Conservation (phyloP, 805 yeast genomes). For the Naumovozyma baii region DNA sequence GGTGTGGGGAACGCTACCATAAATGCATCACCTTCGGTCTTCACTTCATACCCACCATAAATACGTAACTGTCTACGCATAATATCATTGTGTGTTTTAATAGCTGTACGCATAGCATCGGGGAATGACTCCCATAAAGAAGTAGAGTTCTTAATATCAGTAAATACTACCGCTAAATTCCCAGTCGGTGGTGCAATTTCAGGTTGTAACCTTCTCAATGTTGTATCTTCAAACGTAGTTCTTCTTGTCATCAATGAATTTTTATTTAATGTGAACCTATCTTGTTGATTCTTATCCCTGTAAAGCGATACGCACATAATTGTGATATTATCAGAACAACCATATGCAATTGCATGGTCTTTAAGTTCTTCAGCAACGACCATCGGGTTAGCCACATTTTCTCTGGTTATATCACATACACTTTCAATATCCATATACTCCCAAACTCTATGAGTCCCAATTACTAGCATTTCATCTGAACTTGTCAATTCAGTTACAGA, state of each 20-base stretch:
- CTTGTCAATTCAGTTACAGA: constrained; percentile 49
- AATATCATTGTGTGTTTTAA: constrained; percentile 82
- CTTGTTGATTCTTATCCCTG: constrained; percentile 34
- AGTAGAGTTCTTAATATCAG: constrained; percentile 94
- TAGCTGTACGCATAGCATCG: constrained; percentile 91
- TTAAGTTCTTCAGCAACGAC: constrained; percentile 86
- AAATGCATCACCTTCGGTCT: constrained; percentile 98
- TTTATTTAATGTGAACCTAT: constrained; percentile 28
- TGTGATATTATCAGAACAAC: constrained; percentile 67
- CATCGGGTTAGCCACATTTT: constrained; percentile 74
- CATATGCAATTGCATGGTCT: constrained; percentile 90
- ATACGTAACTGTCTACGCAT: constrained; percentile 90
- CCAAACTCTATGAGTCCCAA: constrained; percentile 83
- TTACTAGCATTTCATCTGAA: constrained; percentile 73
- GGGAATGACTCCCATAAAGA: constrained; percentile 89
- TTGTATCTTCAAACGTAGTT: constrained; percentile 61
- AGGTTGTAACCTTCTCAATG: constrained; percentile 70
- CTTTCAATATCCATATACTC: constrained; percentile 70
- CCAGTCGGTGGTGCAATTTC: constrained; percentile 95
- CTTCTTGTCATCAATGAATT: constrained; percentile 37
- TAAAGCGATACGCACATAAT: constrained; percentile 71
- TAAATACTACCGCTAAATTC: constrained; percentile 88
- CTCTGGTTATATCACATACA: constrained; percentile 84
- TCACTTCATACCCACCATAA: constrained; percentile 96
- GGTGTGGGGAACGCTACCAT: constrained; percentile 96